phyloP scores from a whole-genome alignment of 2,329 filamentous ascomycete genomes.

The Ophiocordyceps australis region DNA sequence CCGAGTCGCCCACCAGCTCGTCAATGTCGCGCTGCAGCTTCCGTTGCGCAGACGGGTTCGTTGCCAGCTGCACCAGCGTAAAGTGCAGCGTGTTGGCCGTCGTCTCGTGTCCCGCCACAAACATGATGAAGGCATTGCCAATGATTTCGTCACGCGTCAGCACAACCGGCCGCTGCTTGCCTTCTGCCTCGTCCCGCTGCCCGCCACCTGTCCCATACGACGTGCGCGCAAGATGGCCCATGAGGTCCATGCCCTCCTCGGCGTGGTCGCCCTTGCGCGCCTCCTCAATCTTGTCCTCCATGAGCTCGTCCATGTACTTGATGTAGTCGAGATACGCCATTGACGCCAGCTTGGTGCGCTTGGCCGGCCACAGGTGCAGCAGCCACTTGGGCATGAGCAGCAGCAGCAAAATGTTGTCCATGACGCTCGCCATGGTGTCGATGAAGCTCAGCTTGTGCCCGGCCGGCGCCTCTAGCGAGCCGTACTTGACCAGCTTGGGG shows the following conservation, averaged over 20 bases:
- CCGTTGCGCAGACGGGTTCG: constrained; percentile 43
- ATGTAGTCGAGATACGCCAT: constrained; percentile 43
- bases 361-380: constrained; percentile 31
- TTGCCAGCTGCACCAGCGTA: constrained; percentile 47
- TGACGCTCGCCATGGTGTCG: constrained; percentile 38
- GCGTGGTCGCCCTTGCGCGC: constrained; percentile 14
- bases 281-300: constrained; percentile 37
- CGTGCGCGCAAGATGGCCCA: constrained; percentile 21
- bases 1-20: constrained; percentile 36
- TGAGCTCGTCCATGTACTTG: constrained; percentile 52
- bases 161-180: constrained; percentile 11
- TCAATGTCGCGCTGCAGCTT: constrained; percentile 53
- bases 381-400: constrained; percentile 40
- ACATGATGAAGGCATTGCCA: constrained; percentile 52
- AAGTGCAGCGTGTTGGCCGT: constrained; percentile 62
- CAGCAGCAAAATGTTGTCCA: constrained; percentile 45
- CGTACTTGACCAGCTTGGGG: constrained; percentile 27
- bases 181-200: constrained; percentile 4
- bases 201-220: constrained; percentile 17
- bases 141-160: constrained; percentile 48
- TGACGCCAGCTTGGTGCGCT: constrained; percentile 29
- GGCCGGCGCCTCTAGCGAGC: constrained; percentile 21
- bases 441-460: constrained; percentile 49
- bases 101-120: constrained; percentile 65
- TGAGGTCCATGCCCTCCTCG: constrained; percentile 31